Base-by-base conservation (phyloP, 306 rosid species). In the Ammopiptanthus mongolicus region DNA sequence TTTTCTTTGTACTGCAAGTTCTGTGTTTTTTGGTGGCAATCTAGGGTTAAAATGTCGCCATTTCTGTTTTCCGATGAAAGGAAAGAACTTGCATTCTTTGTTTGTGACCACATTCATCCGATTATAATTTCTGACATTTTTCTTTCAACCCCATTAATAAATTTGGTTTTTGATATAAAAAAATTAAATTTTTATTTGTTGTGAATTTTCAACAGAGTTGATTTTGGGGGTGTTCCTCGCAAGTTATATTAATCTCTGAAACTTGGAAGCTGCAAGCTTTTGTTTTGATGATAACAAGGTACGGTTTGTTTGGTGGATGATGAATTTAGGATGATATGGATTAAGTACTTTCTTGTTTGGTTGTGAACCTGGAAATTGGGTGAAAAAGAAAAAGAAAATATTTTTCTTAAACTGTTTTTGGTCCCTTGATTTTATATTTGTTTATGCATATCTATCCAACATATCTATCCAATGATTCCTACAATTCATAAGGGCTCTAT, bases 251-350 rank as follows among this genome's bases (percentile, higher is more conserved):
- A 80, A 82, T 75, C 74, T 57, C 52, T 61, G 79, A 65, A 65
- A 78, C 79, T 82, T 58, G 69, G 68, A 78, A 78, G 86, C 56
- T 73, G 66, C 77, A 63, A 82, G 76, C 83, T 81, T 80, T 81
- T 75, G 80, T 81, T 70, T 85, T 76, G 82, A 85, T 85, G 88
- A 71, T 75, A 64, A 64, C 46, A 78, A 85, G 84, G 84, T 85
- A 79, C 44, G 44, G 23, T 64, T 78, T 41, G 39, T 73, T 56
- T 69, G 39, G 55, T 69, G 46, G 84, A 46, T 74, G 69, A 63
- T 69, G 75, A 65, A 67, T 73, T 77, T 69, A 63, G 46, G 78
- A 48, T 81, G 77, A 37, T 46, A 33, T 83, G 75, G 72, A 72
- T 76, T 18, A 33, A 2, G 64, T 63, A 15, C 51, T 83, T 78